Percentiles rank a stretch among this genome's conserved stretches.
These are phyloP conservation scores for Arxiozyma slooffiae DNA, from an alignment of 1,139 yeast genomes.

Conservation along the genomic window DNA sequence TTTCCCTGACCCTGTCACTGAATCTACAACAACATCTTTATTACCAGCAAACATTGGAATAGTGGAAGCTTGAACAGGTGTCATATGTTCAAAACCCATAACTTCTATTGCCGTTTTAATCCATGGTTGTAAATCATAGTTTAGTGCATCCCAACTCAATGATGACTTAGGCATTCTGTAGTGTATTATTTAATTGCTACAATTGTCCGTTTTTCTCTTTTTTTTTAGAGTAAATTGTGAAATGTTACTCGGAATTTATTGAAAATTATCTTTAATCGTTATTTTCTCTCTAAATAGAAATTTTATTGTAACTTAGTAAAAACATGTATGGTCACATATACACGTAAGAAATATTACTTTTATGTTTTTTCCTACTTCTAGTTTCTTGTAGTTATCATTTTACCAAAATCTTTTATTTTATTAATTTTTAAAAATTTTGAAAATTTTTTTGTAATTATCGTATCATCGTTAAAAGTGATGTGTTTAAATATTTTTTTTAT, in stretches of 20 bases:
- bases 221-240: neutral
- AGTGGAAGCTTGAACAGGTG: slow-evolving; percentile 95
- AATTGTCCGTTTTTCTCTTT: too few relatives aligned
- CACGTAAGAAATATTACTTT: too few relatives aligned
- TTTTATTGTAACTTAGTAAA: neutral
- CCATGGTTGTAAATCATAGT: slow-evolving; percentile 36
- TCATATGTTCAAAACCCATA: slow-evolving; percentile 73
- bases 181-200: neutral
- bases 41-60: slow-evolving; percentile 80
- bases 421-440: too few relatives aligned
- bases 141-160: slow-evolving; percentile 32
- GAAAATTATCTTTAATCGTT: neutral
- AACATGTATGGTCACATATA: neutral
- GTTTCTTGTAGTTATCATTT: neutral
- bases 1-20: slow-evolving; percentile 96
- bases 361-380: too few relatives aligned
- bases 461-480: neutral
- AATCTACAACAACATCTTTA: slow-evolving; percentile 92
- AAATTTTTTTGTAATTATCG: too few relatives aligned
- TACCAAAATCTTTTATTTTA: too few relatives aligned
- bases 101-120: slow-evolving; percentile 51
- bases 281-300: too few relatives aligned
- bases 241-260: too few relatives aligned
- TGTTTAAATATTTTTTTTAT: too few relatives aligned
- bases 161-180: slow-evolving; percentile 27